These are phyloP conservation scores for Saururus chinensis DNA, from an alignment of 164 flowering plant genomes.

Conservation along the genomic window DNA sequence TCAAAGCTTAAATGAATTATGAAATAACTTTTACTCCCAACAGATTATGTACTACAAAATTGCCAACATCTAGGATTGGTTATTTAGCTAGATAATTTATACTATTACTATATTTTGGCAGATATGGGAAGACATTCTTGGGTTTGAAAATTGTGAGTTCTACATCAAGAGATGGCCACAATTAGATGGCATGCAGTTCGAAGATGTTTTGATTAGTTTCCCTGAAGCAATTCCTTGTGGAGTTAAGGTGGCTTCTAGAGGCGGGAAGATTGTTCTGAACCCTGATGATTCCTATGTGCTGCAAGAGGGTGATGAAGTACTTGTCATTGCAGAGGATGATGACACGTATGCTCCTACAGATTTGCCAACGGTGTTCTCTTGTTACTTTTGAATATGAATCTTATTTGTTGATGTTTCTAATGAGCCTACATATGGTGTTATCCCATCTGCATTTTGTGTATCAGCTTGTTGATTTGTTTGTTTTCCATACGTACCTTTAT, in stretches of 20 bases:
- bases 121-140: conserved; percentile 93
- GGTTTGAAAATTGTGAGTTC: conserved; percentile 81
- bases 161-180: conserved; percentile 80
- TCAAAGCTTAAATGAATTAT: not conserved
- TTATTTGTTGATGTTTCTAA: not conserved
- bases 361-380: conserved; percentile 57
- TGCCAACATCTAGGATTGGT: too few relatives aligned
- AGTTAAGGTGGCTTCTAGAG: conserved; percentile 50
- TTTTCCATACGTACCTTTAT: too few relatives aligned
- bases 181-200: conserved; percentile 69
- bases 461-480: not conserved
- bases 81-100: too few relatives aligned
- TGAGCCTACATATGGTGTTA: not conserved
- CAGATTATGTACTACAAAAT: too few relatives aligned
- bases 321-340: conserved; percentile 86
- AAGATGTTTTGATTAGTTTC: conserved; percentile 70
- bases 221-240: conserved; percentile 89
- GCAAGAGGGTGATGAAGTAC: conserved; percentile 82
- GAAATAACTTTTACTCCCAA: not conserved
- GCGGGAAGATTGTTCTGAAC: conserved; percentile 70
- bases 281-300: conserved; percentile 65
- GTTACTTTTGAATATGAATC: conserved; percentile 8
- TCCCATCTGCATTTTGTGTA: not conserved
- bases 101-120: conserved; percentile 9
- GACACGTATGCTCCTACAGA: conserved; percentile 58